Evolutionary conservation across 2,329 filamentous ascomycete species (phyloP).

Genomic region (Tolypocladium paradoxum): DNA sequence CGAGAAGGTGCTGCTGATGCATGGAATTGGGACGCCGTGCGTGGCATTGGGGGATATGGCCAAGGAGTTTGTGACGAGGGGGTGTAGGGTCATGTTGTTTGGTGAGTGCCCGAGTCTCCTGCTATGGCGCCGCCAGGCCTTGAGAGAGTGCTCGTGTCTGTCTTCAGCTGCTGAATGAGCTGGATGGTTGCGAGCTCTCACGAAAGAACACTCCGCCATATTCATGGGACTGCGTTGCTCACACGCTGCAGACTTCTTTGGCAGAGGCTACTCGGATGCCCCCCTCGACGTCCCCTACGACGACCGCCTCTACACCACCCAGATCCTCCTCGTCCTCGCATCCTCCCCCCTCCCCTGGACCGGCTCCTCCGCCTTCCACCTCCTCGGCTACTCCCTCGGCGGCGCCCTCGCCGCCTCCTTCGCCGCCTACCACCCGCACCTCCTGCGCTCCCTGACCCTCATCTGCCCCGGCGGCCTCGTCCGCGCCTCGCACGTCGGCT

Average conservation of each 20-base stretch:
- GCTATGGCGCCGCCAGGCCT: background rate
- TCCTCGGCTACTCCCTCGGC: slow-evolving; percentile 73
- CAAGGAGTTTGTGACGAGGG: slow-evolving; percentile 49
- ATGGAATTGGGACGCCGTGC: slow-evolving; percentile 73
- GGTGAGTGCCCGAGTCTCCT: slow-evolving; percentile 31
- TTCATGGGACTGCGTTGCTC: background rate
- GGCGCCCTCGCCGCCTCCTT: slow-evolving; percentile 65
- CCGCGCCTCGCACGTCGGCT: slow-evolving; percentile 48
- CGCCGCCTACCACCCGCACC: slow-evolving; percentile 53
- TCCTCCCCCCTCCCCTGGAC: slow-evolving; percentile 51
- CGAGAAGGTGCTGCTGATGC: slow-evolving; percentile 62
- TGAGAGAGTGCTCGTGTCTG: background rate
- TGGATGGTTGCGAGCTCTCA: background rate
- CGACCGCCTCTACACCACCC: slow-evolving; percentile 50
- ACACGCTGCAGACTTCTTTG: slow-evolving; percentile 50
- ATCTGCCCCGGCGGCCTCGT: slow-evolving; percentile 61
- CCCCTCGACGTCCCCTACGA: slow-evolving; percentile 52
- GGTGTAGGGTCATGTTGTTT: slow-evolving; percentile 71
- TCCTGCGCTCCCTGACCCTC: slow-evolving; percentile 53
- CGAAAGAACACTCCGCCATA: background rate
- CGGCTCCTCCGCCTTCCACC: slow-evolving; percentile 46
- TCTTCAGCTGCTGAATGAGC: background rate
- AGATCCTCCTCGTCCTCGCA: slow-evolving; percentile 54
- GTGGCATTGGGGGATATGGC: slow-evolving; percentile 58
- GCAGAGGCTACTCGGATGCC: slow-evolving; percentile 66